Evolutionary conservation across 495 filamentous ascomycete species (phyloP).

Genomic region (Cladorrhinum samala): DNA sequence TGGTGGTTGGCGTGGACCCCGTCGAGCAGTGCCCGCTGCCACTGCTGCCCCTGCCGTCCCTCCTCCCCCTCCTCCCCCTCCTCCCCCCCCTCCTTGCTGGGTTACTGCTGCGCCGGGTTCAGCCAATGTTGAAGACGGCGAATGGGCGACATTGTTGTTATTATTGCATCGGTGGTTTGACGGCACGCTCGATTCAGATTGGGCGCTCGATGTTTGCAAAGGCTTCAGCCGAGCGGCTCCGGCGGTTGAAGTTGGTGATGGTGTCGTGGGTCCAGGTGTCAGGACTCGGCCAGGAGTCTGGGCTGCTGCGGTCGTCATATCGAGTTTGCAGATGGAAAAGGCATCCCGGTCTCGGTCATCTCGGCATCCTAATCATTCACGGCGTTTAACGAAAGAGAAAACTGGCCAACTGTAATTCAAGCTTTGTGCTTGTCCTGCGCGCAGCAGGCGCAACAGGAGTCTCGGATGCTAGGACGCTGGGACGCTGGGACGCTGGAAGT

Average conservation of each 20-base stretch:
- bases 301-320: constrained; percentile 23
- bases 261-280: constrained; percentile 15
- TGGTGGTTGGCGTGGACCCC: constrained; percentile 22
- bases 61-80: neutral
- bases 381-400: too few relatives aligned
- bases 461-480: neutral
- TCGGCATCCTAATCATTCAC: too few relatives aligned
- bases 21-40: constrained; percentile 21
- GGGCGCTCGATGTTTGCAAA: constrained; percentile 10
- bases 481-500: neutral
- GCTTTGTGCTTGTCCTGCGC: too few relatives aligned
- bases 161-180: constrained; percentile 4
- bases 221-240: constrained; percentile 5
- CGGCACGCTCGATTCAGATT: constrained; percentile 7
- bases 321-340: neutral
- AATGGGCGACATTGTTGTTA: neutral
- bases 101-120: neutral
- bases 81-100: constrained; percentile 3
- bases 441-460: constrained; percentile 1
- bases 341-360: neutral
- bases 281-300: constrained; percentile 21
- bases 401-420: too few relatives aligned
- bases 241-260: neutral
- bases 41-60: too few relatives aligned
- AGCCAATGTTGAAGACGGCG: neutral